Conservation (phyloP, 208 protist species). For the Leishmania braziliensis region DNA sequence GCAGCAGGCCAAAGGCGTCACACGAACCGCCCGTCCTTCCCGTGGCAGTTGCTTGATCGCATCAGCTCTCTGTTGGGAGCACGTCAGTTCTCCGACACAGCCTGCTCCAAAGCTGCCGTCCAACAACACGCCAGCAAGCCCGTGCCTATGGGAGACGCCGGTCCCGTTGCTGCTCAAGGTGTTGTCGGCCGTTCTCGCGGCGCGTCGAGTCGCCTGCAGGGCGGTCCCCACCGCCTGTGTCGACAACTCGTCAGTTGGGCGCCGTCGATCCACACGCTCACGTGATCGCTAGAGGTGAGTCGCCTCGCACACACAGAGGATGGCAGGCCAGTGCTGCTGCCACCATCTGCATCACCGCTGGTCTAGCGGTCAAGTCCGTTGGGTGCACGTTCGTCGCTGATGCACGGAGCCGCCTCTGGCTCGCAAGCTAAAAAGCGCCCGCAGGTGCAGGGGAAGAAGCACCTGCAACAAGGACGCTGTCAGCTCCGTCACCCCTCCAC, state of each 20-base stretch:
- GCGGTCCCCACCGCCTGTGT: not conserved
- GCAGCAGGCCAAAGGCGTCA: too few species aligned
- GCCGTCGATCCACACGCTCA: slow-evolving; percentile 16
- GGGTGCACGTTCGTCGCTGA: not conserved
- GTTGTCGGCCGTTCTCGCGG: not conserved
- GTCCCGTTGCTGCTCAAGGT: not conserved
- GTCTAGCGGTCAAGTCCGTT: slow-evolving; percentile 8
- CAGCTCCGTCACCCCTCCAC: slow-evolving; percentile 22
- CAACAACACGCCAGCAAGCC: too few species aligned
- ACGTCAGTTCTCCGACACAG: too few species aligned
- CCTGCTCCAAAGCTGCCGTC: too few species aligned
- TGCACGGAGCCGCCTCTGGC: not conserved
- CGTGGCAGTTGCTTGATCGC: too few species aligned
- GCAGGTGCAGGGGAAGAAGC: slow-evolving; percentile 5
- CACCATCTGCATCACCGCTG: slow-evolving; percentile 3
- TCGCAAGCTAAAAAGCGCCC: slow-evolving; percentile 15
- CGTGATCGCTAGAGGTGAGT: not conserved
- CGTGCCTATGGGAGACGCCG: not conserved
- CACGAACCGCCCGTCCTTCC: too few species aligned
- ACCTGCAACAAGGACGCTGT: slow-evolving; percentile 31
- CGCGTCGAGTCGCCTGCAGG: not conserved
- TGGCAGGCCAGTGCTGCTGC: not conserved
- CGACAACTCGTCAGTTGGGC: not conserved
- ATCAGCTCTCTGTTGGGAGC: too few species aligned
- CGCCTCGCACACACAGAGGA: not conserved